phyloP scores from a whole-genome alignment of 805 yeast species.

The Teunomyces barrocoloradensis region DNA sequence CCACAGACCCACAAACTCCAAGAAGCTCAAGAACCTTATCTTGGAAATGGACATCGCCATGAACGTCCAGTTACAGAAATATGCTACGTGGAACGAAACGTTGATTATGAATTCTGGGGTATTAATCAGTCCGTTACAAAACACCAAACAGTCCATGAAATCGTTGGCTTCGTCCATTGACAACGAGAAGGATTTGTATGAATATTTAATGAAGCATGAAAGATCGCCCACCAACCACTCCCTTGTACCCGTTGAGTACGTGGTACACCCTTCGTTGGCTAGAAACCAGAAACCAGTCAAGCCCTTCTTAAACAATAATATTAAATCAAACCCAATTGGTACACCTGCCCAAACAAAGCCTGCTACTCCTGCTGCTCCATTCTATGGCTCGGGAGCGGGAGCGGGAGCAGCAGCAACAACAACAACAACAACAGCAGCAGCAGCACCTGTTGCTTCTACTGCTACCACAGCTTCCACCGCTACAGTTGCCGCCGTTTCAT shows the following conservation, averaged over 20 bases:
- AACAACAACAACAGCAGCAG: neutral
- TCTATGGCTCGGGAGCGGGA: neutral
- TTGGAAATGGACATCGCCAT: conserved; percentile 88
- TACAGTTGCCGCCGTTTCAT: neutral
- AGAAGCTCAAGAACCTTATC: conserved; percentile 70
- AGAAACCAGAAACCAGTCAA: conserved; percentile 28
- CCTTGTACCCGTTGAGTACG: conserved; percentile 67
- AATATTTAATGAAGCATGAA: conserved; percentile 54
- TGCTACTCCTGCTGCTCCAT: neutral
- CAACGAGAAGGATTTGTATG: conserved; percentile 78
- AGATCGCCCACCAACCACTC: conserved; percentile 27
- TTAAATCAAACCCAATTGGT: neutral
- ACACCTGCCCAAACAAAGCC: neutral
- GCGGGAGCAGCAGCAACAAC: neutral
- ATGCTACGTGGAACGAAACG: conserved; percentile 83
- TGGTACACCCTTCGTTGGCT: conserved; percentile 64
- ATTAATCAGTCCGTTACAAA: conserved; percentile 68
- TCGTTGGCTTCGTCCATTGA: conserved; percentile 73
- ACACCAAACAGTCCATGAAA: conserved; percentile 66
- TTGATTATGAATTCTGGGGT: conserved; percentile 82
- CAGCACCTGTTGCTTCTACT: neutral
- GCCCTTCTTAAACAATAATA: conserved; percentile 29
- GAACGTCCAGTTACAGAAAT: conserved; percentile 83
- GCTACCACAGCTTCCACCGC: neutral
- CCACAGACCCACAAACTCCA: conserved; percentile 75